Percentiles rank a stretch among this genome's conserved stretches.
Evolutionary conservation across 2,329 filamentous ascomycete species (phyloP).

Genomic region (Fusarium sp.): DNA sequence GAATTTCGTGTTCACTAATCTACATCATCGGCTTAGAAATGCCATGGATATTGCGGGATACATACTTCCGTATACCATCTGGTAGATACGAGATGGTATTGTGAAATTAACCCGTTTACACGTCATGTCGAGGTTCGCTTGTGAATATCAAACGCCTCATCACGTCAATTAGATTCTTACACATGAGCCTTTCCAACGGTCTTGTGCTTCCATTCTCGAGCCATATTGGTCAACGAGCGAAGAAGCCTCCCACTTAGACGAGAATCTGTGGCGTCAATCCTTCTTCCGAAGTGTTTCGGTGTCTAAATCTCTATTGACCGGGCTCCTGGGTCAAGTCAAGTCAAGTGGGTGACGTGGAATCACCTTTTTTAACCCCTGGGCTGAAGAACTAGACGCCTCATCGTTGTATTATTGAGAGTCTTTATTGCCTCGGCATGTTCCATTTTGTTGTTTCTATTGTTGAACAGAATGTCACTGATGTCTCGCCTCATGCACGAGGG

Average conservation of each 20-base stretch:
- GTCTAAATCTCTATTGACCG: conserved; percentile 1
- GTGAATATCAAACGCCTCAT: conserved; percentile 9
- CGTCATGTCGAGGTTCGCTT: neutral
- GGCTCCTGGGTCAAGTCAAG: neutral
- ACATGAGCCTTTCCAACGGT: conserved; percentile 2
- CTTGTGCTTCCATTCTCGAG: neutral
- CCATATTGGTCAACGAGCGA: neutral
- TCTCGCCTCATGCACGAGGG: conserved; percentile 17
- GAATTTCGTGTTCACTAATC: neutral
- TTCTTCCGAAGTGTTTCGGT: conserved; percentile 7
- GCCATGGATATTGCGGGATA: neutral
- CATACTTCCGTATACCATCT: neutral
- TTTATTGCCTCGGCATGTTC: neutral
- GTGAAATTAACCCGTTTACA: neutral
- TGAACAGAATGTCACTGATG: neutral
- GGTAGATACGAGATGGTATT: neutral
- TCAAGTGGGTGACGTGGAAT: neutral
- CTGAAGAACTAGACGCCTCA: conserved; percentile 14
- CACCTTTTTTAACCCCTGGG: conserved; percentile 2
- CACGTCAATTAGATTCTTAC: neutral
- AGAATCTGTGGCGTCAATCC: conserved; percentile 24
- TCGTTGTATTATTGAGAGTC: neutral
- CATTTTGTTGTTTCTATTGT: neutral
- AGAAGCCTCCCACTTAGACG: neutral
- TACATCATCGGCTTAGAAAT: neutral